Evolutionary conservation across 768 basidiomycete genomes (phyloP).

Genomic region (Tremella fuciformis): DNA sequence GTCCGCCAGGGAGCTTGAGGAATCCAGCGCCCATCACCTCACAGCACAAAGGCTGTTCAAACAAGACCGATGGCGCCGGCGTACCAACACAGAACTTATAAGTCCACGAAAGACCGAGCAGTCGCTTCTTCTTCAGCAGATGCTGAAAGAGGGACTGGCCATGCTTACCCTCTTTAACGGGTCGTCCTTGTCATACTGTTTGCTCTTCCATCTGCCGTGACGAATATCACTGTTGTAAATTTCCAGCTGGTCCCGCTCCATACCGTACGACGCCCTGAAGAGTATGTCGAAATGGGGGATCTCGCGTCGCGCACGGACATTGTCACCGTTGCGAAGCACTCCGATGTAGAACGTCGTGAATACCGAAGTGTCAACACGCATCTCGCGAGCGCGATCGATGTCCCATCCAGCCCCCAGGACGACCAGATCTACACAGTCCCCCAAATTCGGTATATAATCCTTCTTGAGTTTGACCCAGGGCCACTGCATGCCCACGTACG

Average conservation of each 20-base stretch:
- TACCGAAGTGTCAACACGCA: conserved; percentile 68
- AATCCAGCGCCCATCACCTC: conserved; percentile 82
- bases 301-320: conserved; percentile 39
- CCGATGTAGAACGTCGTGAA: conserved; percentile 81
- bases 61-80: conserved; percentile 59
- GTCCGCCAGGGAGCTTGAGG: conserved; percentile 59
- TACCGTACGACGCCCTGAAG: conserved; percentile 74
- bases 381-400: conserved; percentile 68
- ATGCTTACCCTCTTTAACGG: conserved; percentile 38
- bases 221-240: conserved; percentile 65
- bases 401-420: conserved; percentile 78
- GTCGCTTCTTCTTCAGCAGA: conserved; percentile 12
- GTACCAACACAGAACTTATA: conserved; percentile 59
- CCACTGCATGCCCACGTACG: conserved; percentile 63
- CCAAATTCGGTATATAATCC: conserved; percentile 82
- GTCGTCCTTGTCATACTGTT: conserved; percentile 45
- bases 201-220: conserved; percentile 32
- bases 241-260: conserved; percentile 66
- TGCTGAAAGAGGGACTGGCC: neutral
- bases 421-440: conserved; percentile 75
- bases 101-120: conserved; percentile 58
- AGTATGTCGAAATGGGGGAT: conserved; percentile 68
- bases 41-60: conserved; percentile 64
- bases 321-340: conserved; percentile 59
- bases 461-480: conserved; percentile 80